phyloP scores from a whole-genome alignment of 2,329 filamentous ascomycete genomes.

The Neofusicoccum kwambonambiense region DNA sequence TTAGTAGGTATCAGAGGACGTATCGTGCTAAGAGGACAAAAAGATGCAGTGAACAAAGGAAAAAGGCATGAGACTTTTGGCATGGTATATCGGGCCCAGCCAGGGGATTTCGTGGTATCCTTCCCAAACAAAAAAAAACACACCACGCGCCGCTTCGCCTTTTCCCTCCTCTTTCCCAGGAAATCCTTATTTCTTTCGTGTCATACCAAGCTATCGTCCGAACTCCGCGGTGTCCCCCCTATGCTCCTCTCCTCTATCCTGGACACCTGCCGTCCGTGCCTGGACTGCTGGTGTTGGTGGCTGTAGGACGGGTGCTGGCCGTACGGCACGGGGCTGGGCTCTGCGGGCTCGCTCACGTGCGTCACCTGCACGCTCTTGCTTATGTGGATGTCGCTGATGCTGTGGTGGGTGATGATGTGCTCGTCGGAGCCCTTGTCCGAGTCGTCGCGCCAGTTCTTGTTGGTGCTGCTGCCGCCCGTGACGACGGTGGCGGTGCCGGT shows the following conservation, averaged over 20 bases:
- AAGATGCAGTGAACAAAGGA: too few species aligned
- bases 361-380: conserved; percentile 17
- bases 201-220: conserved; percentile 5
- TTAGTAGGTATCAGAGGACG: too few species aligned
- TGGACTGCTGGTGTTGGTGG: background rate
- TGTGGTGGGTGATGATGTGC: background rate
- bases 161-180: background rate
- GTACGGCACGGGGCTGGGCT: background rate
- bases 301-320: background rate
- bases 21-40: too few species aligned
- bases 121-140: too few species aligned
- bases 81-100: too few species aligned
- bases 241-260: conserved; percentile 4
- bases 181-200: background rate
- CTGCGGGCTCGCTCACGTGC: conserved; percentile 1
- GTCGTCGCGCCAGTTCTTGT: conserved; percentile 5
- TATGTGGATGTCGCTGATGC: conserved; percentile 2
- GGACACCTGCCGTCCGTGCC: background rate
- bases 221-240: background rate
- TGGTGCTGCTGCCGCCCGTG: background rate
- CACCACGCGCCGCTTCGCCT: background rate
- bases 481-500: background rate
- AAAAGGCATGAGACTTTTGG: too few species aligned
- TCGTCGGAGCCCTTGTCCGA: conserved; percentile 13
- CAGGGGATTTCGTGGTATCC: too few species aligned